Evolutionary conservation across 1,139 yeast genomes (phyloP), one percentile per base, ranked within the genome.

Genomic region (Oligophagozyma castellii): DNA sequence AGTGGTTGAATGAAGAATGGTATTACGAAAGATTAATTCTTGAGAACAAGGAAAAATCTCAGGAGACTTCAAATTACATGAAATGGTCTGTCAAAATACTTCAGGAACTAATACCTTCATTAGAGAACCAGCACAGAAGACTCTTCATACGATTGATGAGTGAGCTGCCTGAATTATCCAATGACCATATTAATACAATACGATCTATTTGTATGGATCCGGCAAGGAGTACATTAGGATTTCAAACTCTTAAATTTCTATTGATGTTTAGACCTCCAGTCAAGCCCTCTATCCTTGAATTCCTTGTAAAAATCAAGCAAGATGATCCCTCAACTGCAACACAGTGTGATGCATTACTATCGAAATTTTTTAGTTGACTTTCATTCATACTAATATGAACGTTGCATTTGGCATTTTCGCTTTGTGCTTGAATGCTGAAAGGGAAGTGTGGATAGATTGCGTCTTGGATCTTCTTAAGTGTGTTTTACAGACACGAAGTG

Each of bases 1-100:
- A 79, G 37, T 92, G 99, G 99, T 59, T 92, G 31, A 86, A 80
- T 44, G 98, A 89, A 53, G 98, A 92, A 53, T 92, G 95, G 93
- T 86, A 73, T 51, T 67, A 73, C 26, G 93, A 78, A 30, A 37
- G 23, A 26, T 36, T 26, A 5, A 12, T 33, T n/a, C 34, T 38
- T 5, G 55, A 55, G 14, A 43, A 46, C 18, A 34, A 29, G 3
- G 46, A 37, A 8, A 47, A 45, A 5, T n/a, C n/a, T n/a, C n/a
- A n/a, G n/a, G 49, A 53, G 12, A 65, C 71, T 0, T 72, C 74
- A 6, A 53, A 50, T 5, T 81, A 81, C 49, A 54, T 65, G 34
- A 60, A 63, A 34, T 84, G 94, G 80, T 70, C 92, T 0, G 64
- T 67, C 5, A 70, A 68, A 36, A 69, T 83, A 0, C 56, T 92